These are phyloP conservation scores for Aspergillus tanneri DNA, from an alignment of 2,329 filamentous ascomycete genomes.

Conservation along the genomic window DNA sequence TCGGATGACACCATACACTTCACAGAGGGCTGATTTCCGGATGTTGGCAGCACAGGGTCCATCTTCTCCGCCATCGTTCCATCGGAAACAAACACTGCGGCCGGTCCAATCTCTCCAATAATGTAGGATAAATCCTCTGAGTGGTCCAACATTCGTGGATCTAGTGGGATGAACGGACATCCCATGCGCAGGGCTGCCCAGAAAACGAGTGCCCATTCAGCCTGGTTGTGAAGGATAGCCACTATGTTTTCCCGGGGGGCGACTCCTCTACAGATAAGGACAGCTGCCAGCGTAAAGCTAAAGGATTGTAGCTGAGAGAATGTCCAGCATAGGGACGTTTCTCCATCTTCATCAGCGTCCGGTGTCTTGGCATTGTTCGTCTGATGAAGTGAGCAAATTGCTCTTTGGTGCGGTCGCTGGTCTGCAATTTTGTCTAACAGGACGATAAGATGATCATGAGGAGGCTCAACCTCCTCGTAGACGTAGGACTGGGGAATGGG, in stretches of 20 bases:
- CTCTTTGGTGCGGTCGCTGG: too few relatives aligned
- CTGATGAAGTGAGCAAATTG: too few relatives aligned
- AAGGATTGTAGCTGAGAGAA: not conserved
- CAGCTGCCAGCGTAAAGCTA: not conserved
- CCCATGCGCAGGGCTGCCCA: conserved; percentile 7
- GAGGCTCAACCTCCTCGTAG: too few relatives aligned
- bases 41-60: not conserved
- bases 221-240: conserved; percentile 6
- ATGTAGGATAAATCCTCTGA: not conserved
- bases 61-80: not conserved
- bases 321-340: not conserved
- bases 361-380: too few relatives aligned
- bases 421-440: too few relatives aligned
- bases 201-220: conserved; percentile 12
- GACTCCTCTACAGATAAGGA: not conserved
- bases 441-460: too few relatives aligned
- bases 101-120: not conserved
- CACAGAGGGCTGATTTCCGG: not conserved
- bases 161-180: conserved; percentile 6
- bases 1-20: not conserved
- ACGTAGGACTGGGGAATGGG: too few relatives aligned
- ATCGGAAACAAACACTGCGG: conserved; percentile 6
- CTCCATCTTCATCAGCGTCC: too few relatives aligned
- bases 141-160: conserved; percentile 4
- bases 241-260: not conserved